Base-by-base conservation (phyloP, 2,329 filamentous ascomycete genomes). In the Neonectria coccinea region DNA sequence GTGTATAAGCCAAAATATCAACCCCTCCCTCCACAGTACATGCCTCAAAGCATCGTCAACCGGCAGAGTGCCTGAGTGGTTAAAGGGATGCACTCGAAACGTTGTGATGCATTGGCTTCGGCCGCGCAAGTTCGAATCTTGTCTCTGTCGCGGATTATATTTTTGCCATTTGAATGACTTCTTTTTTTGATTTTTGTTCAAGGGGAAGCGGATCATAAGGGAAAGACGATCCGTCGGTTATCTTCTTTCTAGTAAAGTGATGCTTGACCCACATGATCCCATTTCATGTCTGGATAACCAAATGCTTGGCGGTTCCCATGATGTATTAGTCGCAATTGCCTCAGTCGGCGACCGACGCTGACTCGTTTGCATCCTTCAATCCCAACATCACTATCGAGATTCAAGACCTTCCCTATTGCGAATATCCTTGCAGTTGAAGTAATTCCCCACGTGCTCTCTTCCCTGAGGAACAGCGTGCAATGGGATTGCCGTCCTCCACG, bases 61-160 rank as follows among this genome's bases (percentile, higher is more conserved):
- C 16, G 64, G 64, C 64, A 63, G 54, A 63, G 66, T 68, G 66
- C 45, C 64, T 44, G 66, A 68, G 66, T 68, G 66, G 66, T 68
- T 68, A 68, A 59, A 44, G 64, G 45, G 66, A 48, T 64, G 44
- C 59, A 60, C 66, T 68, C 66, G 66, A 68, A 65, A 57, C 47
- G 57, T 57, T 51, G 48, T 51, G 48, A 56, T 56, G 61, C 18
- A 56, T 48, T 68, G 41, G 61, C 56, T 65, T 68, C 67, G 67
- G 59, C 61, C 41, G 67, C 67, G 67, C 56, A 63, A 62, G 67
- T 68, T 68, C 67, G 67, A 68, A 68, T 68, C 67, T 62, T 63
- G 62, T 66, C 20, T 68, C 55, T 63, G 63, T 69, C 66, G 64
- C 45, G 33, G 45, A 44, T 44, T 14, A 45, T 54, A 59, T 50